Evolutionary conservation across 192 early-diverging fungal species (phyloP).

Genomic region (Dispira simplex): DNA sequence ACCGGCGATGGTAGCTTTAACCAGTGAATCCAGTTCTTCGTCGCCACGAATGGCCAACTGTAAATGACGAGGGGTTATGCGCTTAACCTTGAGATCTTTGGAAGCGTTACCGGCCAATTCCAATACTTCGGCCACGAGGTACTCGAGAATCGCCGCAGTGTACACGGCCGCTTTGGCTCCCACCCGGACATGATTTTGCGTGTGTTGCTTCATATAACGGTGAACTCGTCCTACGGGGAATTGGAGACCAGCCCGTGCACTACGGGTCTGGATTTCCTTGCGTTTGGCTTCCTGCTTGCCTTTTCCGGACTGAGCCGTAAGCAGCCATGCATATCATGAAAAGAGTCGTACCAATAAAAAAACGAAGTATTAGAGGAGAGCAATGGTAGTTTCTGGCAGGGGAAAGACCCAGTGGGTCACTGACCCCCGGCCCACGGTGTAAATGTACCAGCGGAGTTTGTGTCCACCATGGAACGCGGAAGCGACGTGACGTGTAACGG

Average conservation of each 20-base stretch:
- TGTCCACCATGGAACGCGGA: too few relatives aligned
- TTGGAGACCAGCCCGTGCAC: conserved; percentile 21
- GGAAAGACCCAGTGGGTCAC: too few relatives aligned
- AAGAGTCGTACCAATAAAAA: too few relatives aligned
- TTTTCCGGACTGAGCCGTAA: too few relatives aligned
- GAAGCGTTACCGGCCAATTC: conserved; percentile 89
- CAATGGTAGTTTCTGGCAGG: too few relatives aligned
- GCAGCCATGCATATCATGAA: too few relatives aligned
- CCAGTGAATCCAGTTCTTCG: conserved; percentile 78
- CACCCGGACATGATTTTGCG: conserved; percentile 66
- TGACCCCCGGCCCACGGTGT: too few relatives aligned
- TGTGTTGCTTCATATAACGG: conserved; percentile 72
- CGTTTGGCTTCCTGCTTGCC: not conserved
- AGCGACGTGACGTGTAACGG: too few relatives aligned
- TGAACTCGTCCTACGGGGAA: conserved; percentile 93
- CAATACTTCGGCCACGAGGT: conserved; percentile 82
- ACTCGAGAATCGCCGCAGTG: conserved; percentile 82
- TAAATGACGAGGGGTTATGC: conserved; percentile 79
- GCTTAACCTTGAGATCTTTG: conserved; percentile 79
- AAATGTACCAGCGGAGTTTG: too few relatives aligned
- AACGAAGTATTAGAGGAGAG: too few relatives aligned
- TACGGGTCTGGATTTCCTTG: not conserved
- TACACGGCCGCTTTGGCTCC: conserved; percentile 87
- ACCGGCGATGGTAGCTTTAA: conserved; percentile 81
- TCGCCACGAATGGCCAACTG: conserved; percentile 86